Percentiles rank a stretch among this genome's conserved stretches.
phyloP scores from a whole-genome alignment of 345 rosid species.

The rapeseed (Brassica napus) region DNA sequence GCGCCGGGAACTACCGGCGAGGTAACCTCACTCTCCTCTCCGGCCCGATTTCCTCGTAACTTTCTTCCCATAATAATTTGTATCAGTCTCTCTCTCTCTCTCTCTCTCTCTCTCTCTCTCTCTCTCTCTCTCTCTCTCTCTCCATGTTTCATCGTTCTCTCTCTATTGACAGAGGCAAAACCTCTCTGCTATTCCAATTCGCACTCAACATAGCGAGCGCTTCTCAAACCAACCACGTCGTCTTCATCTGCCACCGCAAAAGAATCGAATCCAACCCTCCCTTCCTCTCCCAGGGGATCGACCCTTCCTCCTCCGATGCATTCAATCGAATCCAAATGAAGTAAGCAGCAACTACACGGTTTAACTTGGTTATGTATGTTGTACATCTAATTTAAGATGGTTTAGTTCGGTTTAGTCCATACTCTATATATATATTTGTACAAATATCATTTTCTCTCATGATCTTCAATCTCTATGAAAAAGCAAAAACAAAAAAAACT shows the following conservation, averaged over 20 bases:
- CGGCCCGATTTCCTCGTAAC: conserved; percentile 70
- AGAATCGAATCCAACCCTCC: conserved; percentile 68
- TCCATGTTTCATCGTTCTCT: background rate
- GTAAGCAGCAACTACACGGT: conserved; percentile 24
- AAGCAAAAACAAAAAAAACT: background rate
- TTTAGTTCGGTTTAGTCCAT: too few relatives aligned
- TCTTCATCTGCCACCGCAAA: conserved; percentile 71
- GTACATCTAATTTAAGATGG: too few relatives aligned
- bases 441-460: too few relatives aligned
- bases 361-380: too few relatives aligned
- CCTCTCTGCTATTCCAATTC: conserved; percentile 78
- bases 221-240: conserved; percentile 41
- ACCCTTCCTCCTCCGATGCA: conserved; percentile 58
- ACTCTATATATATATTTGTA: too few relatives aligned
- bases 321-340: conserved; percentile 74
- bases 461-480: too few relatives aligned
- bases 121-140: background rate
- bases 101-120: background rate
- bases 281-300: conserved; percentile 65
- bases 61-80: background rate
- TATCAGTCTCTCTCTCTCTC: background rate
- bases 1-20: conserved; percentile 11
- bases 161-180: conserved; percentile 69
- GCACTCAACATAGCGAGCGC: conserved; percentile 58
- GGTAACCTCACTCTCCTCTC: conserved; percentile 60